Evolutionary conservation across 2,329 filamentous ascomycete species (phyloP).

Genomic region (Lecanosticta acicola): DNA sequence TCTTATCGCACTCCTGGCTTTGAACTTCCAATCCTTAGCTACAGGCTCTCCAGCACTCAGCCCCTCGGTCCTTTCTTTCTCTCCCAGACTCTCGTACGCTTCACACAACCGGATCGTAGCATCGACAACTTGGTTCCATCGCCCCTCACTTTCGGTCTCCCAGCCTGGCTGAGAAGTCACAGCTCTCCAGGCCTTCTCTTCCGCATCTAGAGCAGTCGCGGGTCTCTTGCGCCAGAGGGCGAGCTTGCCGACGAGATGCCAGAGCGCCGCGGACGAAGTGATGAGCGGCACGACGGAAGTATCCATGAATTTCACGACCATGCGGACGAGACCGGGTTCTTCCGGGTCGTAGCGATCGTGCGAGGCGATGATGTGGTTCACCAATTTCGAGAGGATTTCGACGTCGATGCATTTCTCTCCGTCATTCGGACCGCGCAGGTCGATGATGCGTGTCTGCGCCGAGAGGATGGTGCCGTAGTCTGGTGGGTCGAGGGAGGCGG

Average conservation of each 20-base stretch:
- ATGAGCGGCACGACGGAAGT: conserved; percentile 73
- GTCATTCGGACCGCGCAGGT: conserved; percentile 59
- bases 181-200: conserved; percentile 86
- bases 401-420: conserved; percentile 75
- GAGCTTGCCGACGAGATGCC: conserved; percentile 66
- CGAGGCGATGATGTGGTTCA: conserved; percentile 61
- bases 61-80: conserved; percentile 48
- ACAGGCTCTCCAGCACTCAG: conserved; percentile 52
- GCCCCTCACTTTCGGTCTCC: conserved; percentile 54
- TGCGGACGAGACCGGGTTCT: conserved; percentile 49
- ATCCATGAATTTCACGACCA: conserved; percentile 69
- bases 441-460: conserved; percentile 68
- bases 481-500: conserved; percentile 69
- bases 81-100: conserved; percentile 68
- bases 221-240: conserved; percentile 69
- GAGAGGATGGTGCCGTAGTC: conserved; percentile 69
- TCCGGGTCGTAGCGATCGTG: conserved; percentile 40
- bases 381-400: conserved; percentile 63
- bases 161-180: conserved; percentile 52
- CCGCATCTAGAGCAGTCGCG: conserved; percentile 67
- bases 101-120: conserved; percentile 77
- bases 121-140: conserved; percentile 67
- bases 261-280: conserved; percentile 70
- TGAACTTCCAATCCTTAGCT: conserved; percentile 78
- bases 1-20: conserved; percentile 76